phyloP scores from a whole-genome alignment of 148 eudicot genomes.

The Amaranthus palmeri region DNA sequence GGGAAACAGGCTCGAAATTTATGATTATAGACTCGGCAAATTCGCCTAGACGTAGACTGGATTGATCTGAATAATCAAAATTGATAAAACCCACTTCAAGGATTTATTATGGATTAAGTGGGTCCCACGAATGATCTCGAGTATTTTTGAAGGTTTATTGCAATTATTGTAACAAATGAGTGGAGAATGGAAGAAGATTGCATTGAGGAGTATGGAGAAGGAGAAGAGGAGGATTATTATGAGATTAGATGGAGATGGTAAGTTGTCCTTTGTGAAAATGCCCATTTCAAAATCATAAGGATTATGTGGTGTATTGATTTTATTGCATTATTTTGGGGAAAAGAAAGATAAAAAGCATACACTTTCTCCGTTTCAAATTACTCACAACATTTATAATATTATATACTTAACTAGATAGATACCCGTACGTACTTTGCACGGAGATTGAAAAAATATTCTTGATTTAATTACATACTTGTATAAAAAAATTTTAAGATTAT shows the following conservation, averaged over 20 bases:
- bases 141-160: slow-evolving; percentile 38
- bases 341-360: too few relatives aligned
- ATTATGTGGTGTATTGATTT: not conserved
- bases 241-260: slow-evolving; percentile 11
- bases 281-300: slow-evolving; percentile 17
- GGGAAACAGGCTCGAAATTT: slow-evolving; percentile 29
- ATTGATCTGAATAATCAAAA: slow-evolving; percentile 18
- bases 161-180: slow-evolving; percentile 7
- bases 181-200: slow-evolving; percentile 11
- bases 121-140: slow-evolving; percentile 19
- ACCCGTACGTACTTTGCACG: too few relatives aligned
- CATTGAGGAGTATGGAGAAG: slow-evolving; percentile 24
- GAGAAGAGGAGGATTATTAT: slow-evolving; percentile 21
- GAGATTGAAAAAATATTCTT: too few relatives aligned
- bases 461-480: too few relatives aligned
- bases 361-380: too few relatives aligned
- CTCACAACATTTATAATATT: too few relatives aligned
- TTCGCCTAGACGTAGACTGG: slow-evolving; percentile 15
- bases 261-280: slow-evolving; percentile 9
- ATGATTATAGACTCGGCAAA: slow-evolving; percentile 27
- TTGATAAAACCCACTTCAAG: slow-evolving; percentile 52
- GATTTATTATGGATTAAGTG: slow-evolving; percentile 3
- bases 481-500: too few relatives aligned
- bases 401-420: too few relatives aligned
- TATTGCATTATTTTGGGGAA: not conserved